Evolutionary conservation across 495 filamentous ascomycete species (phyloP), one percentile per base, ranked within the genome.

Genomic region (Lophiotrema nucula): DNA sequence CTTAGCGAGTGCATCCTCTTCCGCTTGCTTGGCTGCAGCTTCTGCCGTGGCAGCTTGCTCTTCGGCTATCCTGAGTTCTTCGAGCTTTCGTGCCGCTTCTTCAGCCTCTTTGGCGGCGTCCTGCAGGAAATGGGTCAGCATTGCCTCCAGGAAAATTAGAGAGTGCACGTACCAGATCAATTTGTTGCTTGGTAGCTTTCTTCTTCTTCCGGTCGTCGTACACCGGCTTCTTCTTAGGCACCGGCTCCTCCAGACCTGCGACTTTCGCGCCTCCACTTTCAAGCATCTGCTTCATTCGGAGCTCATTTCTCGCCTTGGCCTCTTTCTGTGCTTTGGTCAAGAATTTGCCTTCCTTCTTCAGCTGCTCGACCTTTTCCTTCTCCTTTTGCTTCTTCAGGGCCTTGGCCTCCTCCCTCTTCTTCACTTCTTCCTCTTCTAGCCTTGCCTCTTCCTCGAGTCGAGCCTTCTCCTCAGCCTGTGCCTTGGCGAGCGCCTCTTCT

Each of bases 281-380:
- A 68, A 96, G 78, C 92, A 97, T 92, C 73, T 97, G 95, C 80
- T 96, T 83, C 64, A 96, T 78, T 53, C 93, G 91, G 66, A 88
- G 74, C 70, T 97, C 88, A 67, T 90, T 87, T 57, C 83, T 82
- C 24, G 84, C 83, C 71, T 92, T 87, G 57, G 87, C 87, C 65
- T 96, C 90, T 66, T 84, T 88, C 72, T 99, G 91, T 25, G 92
- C 89, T 72, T 96, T 93, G 60, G 92, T 96, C 58, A 96, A 77
- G 65, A 90, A 91, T 70, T 95, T 97, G 66, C 95, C 95, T 73
- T 96, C 91, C 69, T 83, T 92, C 77, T 93, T 93, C 15, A 96
- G 81, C 73, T 96, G 88, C 66, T 99, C 95, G 59, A 95, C 90
- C 77, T 82, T 92, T 73, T 96, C 88, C 73, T 88, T 95, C 70